Conservation (phyloP, 2,329 filamentous ascomycete species). For the Verruconis gallopava region DNA sequence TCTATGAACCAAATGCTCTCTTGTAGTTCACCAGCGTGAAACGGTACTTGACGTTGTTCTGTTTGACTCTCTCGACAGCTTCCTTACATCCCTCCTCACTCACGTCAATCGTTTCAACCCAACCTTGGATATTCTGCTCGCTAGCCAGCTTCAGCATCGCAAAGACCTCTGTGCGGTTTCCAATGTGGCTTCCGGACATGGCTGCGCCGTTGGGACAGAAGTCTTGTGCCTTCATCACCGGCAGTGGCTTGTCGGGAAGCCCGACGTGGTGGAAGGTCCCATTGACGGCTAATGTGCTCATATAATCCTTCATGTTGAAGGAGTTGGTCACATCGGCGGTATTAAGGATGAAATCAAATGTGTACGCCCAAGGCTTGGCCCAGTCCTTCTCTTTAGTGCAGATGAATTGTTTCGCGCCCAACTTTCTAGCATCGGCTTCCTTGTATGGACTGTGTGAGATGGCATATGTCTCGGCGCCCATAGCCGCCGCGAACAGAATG, state of each 20-base stretch:
- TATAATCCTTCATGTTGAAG: constrained; percentile 59
- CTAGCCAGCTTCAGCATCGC: constrained; percentile 38
- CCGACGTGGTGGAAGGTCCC: constrained; percentile 66
- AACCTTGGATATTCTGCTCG: constrained; percentile 39
- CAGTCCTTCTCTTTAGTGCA: constrained; percentile 44
- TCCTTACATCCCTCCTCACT: constrained; percentile 56
- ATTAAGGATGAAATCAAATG: constrained; percentile 67
- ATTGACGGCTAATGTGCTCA: constrained; percentile 69
- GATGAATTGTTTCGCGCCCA: constrained; percentile 50
- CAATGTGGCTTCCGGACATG: constrained; percentile 38
- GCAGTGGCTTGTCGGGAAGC: constrained; percentile 61
- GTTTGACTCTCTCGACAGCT: constrained; percentile 51
- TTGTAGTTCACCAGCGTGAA: constrained; percentile 58
- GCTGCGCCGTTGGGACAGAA: constrained; percentile 58
- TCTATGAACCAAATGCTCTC: constrained; percentile 56
- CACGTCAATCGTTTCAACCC: constrained; percentile 57
- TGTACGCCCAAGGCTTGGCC: constrained; percentile 41
- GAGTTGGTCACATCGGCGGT: constrained; percentile 55
- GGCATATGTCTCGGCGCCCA: constrained; percentile 49
- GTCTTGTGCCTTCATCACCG: constrained; percentile 57
- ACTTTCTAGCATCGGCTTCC: constrained; percentile 45
- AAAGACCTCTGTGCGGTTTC: constrained; percentile 37
- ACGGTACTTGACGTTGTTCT: constrained; percentile 58
- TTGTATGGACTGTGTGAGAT: constrained; percentile 47
- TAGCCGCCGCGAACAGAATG: constrained; percentile 35